phyloP scores from a whole-genome alignment of 345 rosid species.

The Raphanus raphanistrum region DNA sequence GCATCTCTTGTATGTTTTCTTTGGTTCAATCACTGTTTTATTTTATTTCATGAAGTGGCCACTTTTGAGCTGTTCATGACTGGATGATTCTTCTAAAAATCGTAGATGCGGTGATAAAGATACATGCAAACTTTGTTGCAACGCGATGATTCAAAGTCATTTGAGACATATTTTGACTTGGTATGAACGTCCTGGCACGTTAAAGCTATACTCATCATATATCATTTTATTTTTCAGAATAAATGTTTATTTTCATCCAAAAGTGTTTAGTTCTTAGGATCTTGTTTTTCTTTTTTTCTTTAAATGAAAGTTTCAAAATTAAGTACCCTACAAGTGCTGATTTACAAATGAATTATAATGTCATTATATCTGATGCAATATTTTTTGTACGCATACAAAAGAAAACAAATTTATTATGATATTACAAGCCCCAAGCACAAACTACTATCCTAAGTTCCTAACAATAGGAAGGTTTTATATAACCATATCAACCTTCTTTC shows the following conservation, averaged over 20 bases:
- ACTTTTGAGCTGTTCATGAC: neutral
- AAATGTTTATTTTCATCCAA: neutral
- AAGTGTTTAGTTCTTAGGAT: neutral
- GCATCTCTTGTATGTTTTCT: neutral
- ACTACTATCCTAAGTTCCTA: slow-evolving; percentile 9
- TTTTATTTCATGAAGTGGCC: neutral
- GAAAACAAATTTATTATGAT: slow-evolving; percentile 1
- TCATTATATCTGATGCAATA: neutral
- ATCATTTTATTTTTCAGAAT: slow-evolving; percentile 5
- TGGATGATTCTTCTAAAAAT: neutral
- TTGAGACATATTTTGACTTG: neutral
- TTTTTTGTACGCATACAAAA: neutral
- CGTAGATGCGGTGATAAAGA: neutral
- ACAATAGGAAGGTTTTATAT: neutral
- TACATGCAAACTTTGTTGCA: slow-evolving; percentile 6
- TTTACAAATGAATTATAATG: neutral
- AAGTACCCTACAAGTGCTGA: neutral
- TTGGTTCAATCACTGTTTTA: neutral
- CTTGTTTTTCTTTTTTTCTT: neutral
- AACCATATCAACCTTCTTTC: neutral
- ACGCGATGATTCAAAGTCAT: neutral
- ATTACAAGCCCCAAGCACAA: slow-evolving; percentile 14
- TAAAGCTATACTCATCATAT: neutral
- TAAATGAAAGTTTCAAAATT: neutral
- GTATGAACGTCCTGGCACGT: neutral